These are phyloP conservation scores for Hyphodiscus sp. DNA, from an alignment of 2,329 filamentous ascomycete species.

Conservation along the genomic window DNA sequence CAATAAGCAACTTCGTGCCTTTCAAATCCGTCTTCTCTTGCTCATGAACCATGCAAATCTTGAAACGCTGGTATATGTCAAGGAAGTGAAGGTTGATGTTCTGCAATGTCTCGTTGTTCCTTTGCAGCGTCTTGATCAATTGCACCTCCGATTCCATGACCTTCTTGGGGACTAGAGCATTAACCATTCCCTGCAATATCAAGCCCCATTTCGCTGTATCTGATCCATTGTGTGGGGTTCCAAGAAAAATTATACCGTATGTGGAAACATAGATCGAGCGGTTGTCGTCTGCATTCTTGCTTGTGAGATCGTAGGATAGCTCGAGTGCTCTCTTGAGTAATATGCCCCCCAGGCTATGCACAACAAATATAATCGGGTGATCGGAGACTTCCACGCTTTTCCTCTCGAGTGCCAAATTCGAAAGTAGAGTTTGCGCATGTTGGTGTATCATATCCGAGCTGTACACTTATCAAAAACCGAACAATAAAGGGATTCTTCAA, in stretches of 20 bases:
- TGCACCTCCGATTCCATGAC: conserved; percentile 62
- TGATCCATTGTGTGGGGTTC: conserved; percentile 68
- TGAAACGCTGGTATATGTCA: conserved; percentile 63
- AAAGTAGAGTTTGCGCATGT: conserved; percentile 64
- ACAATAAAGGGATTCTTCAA: background rate
- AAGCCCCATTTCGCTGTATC: conserved; percentile 62
- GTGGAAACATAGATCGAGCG: conserved; percentile 68
- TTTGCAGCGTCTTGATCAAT: conserved; percentile 63
- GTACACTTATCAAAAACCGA: conserved; percentile 23
- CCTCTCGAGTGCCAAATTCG: conserved; percentile 56
- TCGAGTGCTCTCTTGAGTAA: conserved; percentile 64
- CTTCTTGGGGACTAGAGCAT: conserved; percentile 56
- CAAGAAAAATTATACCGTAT: conserved; percentile 69
- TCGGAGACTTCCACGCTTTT: conserved; percentile 48
- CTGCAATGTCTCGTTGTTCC: conserved; percentile 66
- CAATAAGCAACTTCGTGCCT: conserved; percentile 56
- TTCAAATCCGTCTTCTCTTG: conserved; percentile 64
- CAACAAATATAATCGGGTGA: conserved; percentile 70
- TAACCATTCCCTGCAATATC: conserved; percentile 61
- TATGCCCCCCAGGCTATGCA: conserved; percentile 67
- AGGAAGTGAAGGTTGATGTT: conserved; percentile 69
- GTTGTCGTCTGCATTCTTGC: conserved; percentile 54
- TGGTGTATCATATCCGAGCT: conserved; percentile 63
- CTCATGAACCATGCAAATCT: conserved; percentile 72
- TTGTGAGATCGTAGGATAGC: conserved; percentile 56